Evolutionary conservation across 2,329 filamentous ascomycete genomes (phyloP).

Genomic region (Calonectria multiphialidica): DNA sequence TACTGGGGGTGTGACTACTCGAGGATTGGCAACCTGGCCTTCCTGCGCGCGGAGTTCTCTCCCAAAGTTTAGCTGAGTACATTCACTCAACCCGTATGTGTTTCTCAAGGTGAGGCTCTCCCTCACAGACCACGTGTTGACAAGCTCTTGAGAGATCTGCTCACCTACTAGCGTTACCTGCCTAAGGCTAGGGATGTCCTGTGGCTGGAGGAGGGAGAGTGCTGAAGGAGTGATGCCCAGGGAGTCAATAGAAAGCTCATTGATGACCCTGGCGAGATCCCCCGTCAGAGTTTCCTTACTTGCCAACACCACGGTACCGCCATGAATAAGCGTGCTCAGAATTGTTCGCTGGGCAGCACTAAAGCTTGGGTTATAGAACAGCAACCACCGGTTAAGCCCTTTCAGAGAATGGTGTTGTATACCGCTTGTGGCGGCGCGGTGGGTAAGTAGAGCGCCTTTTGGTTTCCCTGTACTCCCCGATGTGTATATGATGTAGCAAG

Average conservation of each 20-base stretch:
- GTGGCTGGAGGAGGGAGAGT: conserved; percentile 15
- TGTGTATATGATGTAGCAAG: conserved; percentile 39
- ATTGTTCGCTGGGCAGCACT: conserved; percentile 38
- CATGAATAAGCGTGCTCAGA: conserved; percentile 27
- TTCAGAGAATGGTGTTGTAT: conserved; percentile 27
- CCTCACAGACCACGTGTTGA: conserved; percentile 15
- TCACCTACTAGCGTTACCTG: conserved; percentile 33
- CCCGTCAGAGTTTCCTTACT: conserved; percentile 25
- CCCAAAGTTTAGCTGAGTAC: conserved; percentile 33
- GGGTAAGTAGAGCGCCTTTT: conserved; percentile 34
- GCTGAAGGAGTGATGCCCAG: conserved; percentile 38
- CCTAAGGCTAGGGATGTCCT: conserved; percentile 17
- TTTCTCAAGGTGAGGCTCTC: conserved; percentile 14
- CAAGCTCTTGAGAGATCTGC: conserved; percentile 21
- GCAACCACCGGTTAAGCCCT: conserved; percentile 17
- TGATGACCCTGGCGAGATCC: conserved; percentile 22
- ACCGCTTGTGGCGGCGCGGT: conserved; percentile 25
- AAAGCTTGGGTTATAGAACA: conserved; percentile 39
- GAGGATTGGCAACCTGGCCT: conserved; percentile 1
- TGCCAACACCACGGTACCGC: conserved; percentile 26
- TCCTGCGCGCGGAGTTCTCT: not conserved
- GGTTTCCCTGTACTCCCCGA: conserved; percentile 38
- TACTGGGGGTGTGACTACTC: not conserved
- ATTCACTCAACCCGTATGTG: conserved; percentile 37
- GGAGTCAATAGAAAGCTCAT: conserved; percentile 27